Percentiles rank a stretch among this genome's conserved stretches.
Conservation (phyloP, 2,329 filamentous ascomycete species). For the Chalaropsis ovoidea region DNA sequence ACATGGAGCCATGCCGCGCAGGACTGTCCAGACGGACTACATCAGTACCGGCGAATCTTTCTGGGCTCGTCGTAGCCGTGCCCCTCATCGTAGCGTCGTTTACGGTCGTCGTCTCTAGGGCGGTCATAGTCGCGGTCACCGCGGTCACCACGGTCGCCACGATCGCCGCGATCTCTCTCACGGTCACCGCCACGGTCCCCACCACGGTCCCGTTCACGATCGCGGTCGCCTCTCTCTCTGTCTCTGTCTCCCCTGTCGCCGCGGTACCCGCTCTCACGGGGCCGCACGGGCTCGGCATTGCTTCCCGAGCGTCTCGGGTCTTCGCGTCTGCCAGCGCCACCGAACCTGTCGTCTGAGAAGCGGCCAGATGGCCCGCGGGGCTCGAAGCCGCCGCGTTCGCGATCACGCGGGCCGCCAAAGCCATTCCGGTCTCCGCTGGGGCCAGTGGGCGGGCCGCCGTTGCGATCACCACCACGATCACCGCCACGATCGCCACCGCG, state of each 20-base stretch:
- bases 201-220: constrained; percentile 28
- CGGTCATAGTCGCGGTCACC: constrained; percentile 44
- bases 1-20: not conserved
- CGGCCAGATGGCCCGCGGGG: constrained; percentile 43
- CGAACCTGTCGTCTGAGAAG: constrained; percentile 50
- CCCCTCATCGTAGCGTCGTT: constrained; percentile 66
- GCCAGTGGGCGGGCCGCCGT: constrained; percentile 43
- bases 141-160: constrained; percentile 27
- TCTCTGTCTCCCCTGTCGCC: constrained; percentile 36
- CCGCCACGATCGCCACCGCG: constrained; percentile 38
- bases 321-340: constrained; percentile 32
- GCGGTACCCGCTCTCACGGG: constrained; percentile 39
- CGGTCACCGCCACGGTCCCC: constrained; percentile 29
- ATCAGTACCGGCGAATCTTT: constrained; percentile 53
- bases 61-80: constrained; percentile 68
- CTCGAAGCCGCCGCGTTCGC: constrained; percentile 43
- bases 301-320: constrained; percentile 51
- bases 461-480: constrained; percentile 33
- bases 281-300: constrained; percentile 68
- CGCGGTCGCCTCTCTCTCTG: constrained; percentile 38
- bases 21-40: not conserved
- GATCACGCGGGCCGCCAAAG: constrained; percentile 38
- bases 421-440: constrained; percentile 44
- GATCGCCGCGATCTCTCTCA: constrained; percentile 29
- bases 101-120: constrained; percentile 47